Base-by-base conservation (phyloP, 768 basidiomycete species). In the Galerina sulciceps region DNA sequence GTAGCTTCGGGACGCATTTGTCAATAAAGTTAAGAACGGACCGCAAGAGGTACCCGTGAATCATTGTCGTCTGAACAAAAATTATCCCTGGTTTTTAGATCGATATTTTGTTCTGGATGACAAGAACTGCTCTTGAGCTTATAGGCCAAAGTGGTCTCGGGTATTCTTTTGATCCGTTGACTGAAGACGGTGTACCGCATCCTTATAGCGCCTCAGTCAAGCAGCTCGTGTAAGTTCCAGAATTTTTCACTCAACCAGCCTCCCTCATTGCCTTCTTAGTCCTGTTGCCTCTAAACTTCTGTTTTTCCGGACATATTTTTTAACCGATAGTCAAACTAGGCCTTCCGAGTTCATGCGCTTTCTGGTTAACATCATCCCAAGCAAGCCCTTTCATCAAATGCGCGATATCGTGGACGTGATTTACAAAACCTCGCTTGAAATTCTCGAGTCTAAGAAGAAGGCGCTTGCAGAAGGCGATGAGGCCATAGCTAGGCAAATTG, bases 71-170 rank as follows among this genome's bases (percentile, higher is more conserved):
- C 23, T 15, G 11, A 31, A 31, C 26, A 4, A 34, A 14, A 31
- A 9, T 55, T 22, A 3, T 31, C 23, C 6, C 18, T 41, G 18
- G 13, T 10, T 18, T 20, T 26, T 35, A 77, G 75, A 65, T 79
- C 20, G 76, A 79, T 52, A 43, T 78, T 14, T 53, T 69, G 10
- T 58, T 66, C 20, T 80, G 78, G 77, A 73, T 75, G 67, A 67
- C 77, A 11, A 72, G 82, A 8, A 71, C 75, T 14, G 79, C 83
- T 13, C 71, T 83, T n/a, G 81, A 84, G 58, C 70, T 83, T 41
- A 77, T 85, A 51, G 81, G 80, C 10, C 80, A 80, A 69, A 78
- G 76, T 36, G 81, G 82, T 5, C 69, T 85, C 18, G 79, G 79
- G 3, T 72, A 72, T 49, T 76, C 75, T 10, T 79, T 81, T 43